A percentile compares a stretch with the other conserved stretches of the same genome.
Evolutionary conservation across 805 yeast genomes (phyloP).

Genomic region (Pichia heedii): DNA sequence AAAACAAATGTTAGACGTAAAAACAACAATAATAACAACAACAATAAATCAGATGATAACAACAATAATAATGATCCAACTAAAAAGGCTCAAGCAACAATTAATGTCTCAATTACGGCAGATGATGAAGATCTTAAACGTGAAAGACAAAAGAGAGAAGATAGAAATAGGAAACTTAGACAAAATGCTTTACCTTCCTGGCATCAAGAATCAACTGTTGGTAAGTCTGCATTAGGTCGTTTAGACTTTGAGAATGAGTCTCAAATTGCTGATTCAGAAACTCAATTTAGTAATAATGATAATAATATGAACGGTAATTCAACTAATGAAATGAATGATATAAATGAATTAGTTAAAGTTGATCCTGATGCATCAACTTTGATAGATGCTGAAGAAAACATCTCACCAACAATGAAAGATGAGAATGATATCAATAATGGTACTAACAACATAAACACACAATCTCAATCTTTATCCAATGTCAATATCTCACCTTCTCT

Average conservation of each 20-base stretch:
- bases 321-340: not conserved
- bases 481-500: not conserved
- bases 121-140: slow-evolving; percentile 64
- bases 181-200: slow-evolving; percentile 96
- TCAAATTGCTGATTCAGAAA: not conserved
- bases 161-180: slow-evolving; percentile 60
- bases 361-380: not conserved
- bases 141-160: slow-evolving; percentile 57
- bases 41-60: slow-evolving; percentile 21
- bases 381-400: not conserved
- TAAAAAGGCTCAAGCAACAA: slow-evolving; percentile 62
- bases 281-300: slow-evolving; percentile 10
- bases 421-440: not conserved
- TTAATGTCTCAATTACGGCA: slow-evolving; percentile 84
- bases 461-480: not conserved
- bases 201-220: slow-evolving; percentile 90
- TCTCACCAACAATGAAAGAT: not conserved
- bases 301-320: slow-evolving; percentile 10
- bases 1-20: slow-evolving; percentile 20
- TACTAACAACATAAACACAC: not conserved
- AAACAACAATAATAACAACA: slow-evolving; percentile 20
- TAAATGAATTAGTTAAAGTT: not conserved
- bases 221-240: slow-evolving; percentile 49
- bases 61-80: slow-evolving; percentile 24
- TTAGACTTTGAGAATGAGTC: slow-evolving; percentile 26